phyloP scores from a whole-genome alignment of 2,329 filamentous ascomycete genomes.

The Ophioceras dolichostomum region DNA sequence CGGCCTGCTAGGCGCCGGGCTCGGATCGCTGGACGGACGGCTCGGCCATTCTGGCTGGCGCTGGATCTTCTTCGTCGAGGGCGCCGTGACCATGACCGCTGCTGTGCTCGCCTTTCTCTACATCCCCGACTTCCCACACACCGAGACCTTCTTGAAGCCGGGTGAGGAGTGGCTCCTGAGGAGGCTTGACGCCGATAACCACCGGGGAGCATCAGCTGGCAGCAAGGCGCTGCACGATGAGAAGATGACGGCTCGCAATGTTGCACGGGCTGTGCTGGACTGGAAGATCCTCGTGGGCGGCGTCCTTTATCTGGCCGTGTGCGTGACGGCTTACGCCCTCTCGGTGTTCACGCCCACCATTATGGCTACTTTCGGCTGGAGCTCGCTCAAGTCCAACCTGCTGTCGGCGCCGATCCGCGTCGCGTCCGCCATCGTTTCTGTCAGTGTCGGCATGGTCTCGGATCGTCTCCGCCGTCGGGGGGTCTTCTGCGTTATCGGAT shows the following conservation, averaged over 20 bases:
- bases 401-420: constrained; percentile 16
- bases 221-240: constrained; percentile 8
- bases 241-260: constrained; percentile 15
- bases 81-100: constrained; percentile 6
- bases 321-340: constrained; percentile 16
- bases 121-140: constrained; percentile 9
- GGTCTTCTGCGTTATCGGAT: constrained; percentile 12
- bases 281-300: constrained; percentile 31
- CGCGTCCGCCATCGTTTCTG: constrained; percentile 19
- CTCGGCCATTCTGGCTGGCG: constrained; percentile 11
- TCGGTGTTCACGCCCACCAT: constrained; percentile 21
- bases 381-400: constrained; percentile 17
- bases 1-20: constrained; percentile 11
- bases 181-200: constrained; percentile 8
- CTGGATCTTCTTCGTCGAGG: constrained; percentile 13
- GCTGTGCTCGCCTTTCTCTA: constrained; percentile 9
- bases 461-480: constrained; percentile 12
- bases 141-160: constrained; percentile 7
- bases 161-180: constrained; percentile 9
- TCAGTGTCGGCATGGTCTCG: constrained; percentile 11
- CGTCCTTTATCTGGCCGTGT: constrained; percentile 14
- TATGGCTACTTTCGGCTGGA: constrained; percentile 19
- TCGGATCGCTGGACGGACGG: constrained; percentile 11
- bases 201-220: no score
- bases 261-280: constrained; percentile 43